These are phyloP conservation scores for Eucalyptus rudis DNA, from an alignment of 345 rosid species.

Conservation along the genomic window DNA sequence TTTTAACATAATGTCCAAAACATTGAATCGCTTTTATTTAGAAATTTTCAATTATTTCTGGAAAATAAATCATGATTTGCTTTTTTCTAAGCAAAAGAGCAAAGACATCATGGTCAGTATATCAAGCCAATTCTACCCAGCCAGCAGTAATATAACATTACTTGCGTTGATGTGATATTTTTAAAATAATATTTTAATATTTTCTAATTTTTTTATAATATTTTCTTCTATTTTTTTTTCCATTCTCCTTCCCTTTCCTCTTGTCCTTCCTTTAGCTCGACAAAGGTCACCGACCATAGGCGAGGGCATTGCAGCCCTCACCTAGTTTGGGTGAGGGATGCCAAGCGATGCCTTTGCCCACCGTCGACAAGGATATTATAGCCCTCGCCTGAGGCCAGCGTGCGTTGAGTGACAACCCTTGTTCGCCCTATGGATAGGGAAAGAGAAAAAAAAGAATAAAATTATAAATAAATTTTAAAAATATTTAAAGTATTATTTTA, in stretches of 20 bases:
- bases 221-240: too few species aligned
- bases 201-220: too few species aligned
- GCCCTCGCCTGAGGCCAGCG: accelerated
- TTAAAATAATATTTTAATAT: too few species aligned
- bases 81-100: not conserved
- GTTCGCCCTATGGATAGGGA: accelerated
- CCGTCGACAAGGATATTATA: accelerated
- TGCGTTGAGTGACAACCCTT: accelerated
- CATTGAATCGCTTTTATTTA: not conserved
- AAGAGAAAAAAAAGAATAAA: too few species aligned
- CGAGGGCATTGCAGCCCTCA: accelerated
- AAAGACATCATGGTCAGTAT: not conserved
- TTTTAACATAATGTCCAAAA: not conserved
- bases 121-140: accelerated
- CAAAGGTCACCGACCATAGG: too few species aligned
- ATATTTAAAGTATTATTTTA: too few species aligned
- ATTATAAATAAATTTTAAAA: too few species aligned
- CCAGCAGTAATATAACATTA: accelerated
- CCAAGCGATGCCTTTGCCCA: accelerated
- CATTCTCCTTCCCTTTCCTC: accelerated
- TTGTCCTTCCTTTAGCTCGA: too few species aligned
- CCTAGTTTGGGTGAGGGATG: accelerated
- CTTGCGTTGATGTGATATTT: accelerated
- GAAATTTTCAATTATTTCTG: not conserved
- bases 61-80: not conserved